These are phyloP conservation scores for Chromera velia DNA, from an alignment of 73 alveolate species.

Conservation along the genomic window DNA sequence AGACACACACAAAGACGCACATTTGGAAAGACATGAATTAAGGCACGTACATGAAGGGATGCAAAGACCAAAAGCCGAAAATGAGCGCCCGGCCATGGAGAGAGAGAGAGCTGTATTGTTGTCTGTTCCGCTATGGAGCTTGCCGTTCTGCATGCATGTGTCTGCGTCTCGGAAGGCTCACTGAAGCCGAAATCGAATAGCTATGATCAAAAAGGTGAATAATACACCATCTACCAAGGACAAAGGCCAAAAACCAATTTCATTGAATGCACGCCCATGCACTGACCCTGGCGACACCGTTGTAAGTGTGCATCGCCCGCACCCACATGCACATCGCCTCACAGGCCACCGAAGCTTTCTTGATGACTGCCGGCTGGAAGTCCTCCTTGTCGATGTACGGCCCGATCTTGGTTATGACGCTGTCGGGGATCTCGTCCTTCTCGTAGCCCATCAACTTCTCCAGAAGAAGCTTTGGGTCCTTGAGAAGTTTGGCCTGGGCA, in stretches of 20 bases:
- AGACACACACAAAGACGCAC: neutral
- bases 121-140: too few species aligned
- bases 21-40: neutral
- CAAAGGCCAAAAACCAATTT: neutral
- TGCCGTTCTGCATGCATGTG: too few species aligned
- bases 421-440: conserved; percentile 50
- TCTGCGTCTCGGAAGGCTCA: too few species aligned
- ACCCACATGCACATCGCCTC: conserved; percentile 69
- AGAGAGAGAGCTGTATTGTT: too few species aligned
- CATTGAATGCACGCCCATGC: neutral
- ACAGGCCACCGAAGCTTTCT: conserved; percentile 67
- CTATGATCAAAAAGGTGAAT: neutral
- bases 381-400: conserved; percentile 49
- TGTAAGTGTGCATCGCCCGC: conserved; percentile 68
- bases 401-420: conserved; percentile 18
- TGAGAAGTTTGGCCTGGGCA: conserved; percentile 51
- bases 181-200: too few species aligned
- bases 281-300: conserved; percentile 43
- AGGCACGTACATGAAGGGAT: neutral
- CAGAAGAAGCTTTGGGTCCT: conserved; percentile 65
- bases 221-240: neutral
- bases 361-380: conserved; percentile 41
- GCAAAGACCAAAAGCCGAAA: neutral
- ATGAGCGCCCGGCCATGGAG: too few species aligned
- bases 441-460: conserved; percentile 55